Percentiles rank a stretch among this genome's conserved stretches.
Evolutionary conservation across 352 stramenopile genomes (phyloP).

Genomic region (Pythium dissotocum): DNA sequence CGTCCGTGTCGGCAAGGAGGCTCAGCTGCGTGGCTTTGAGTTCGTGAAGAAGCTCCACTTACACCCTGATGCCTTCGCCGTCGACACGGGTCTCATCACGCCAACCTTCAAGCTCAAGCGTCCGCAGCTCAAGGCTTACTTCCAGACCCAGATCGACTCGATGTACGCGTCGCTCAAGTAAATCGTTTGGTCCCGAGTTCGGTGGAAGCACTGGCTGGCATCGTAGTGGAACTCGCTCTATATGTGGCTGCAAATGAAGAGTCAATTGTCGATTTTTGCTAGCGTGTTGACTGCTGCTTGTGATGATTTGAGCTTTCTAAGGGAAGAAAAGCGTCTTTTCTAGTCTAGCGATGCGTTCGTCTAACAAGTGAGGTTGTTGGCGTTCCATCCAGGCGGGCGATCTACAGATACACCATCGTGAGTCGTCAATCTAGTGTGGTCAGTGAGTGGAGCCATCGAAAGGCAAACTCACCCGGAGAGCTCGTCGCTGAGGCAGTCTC

Average conservation of each 20-base stretch:
- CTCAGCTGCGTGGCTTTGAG: conserved; percentile 92
- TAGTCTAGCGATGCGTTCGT: conserved; percentile 28
- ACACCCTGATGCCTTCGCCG: conserved; percentile 81
- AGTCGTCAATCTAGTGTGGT: background rate
- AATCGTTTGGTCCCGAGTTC: background rate
- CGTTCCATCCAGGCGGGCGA: conserved; percentile 35
- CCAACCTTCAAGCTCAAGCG: conserved; percentile 97
- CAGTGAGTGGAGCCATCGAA: background rate
- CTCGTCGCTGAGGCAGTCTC: conserved; percentile 34
- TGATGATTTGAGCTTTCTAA: background rate
- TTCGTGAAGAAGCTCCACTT: conserved; percentile 89
- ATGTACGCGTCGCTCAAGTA: conserved; percentile 45
- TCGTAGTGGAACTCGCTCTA: background rate
- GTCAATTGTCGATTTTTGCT: background rate
- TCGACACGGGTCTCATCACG: conserved; percentile 93
- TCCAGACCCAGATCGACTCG: conserved; percentile 46
- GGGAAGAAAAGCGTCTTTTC: conserved; percentile 20
- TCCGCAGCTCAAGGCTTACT: conserved; percentile 56
- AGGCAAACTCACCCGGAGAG: conserved; percentile 24
- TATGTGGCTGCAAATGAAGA: background rate
- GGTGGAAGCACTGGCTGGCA: background rate
- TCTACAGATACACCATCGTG: conserved; percentile 2
- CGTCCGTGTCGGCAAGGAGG: conserved; percentile 43
- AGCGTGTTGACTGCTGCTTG: background rate
- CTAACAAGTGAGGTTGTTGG: conserved; percentile 24